phyloP scores from a whole-genome alignment of 1,284 basidiomycete genomes.

The Boletus semigastroideus region DNA sequence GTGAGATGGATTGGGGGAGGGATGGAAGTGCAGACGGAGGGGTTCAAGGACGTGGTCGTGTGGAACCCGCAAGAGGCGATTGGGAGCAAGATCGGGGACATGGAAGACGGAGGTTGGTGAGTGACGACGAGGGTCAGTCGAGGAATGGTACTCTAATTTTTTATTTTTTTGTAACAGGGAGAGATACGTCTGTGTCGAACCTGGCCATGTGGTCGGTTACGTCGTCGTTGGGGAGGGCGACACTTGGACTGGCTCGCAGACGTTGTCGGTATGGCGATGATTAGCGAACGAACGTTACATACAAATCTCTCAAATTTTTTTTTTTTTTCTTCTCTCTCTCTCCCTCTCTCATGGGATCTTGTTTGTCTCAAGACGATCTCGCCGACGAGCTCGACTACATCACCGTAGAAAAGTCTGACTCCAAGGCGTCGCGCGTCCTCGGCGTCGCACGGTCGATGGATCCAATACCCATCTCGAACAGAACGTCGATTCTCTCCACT shows the following conservation, averaged over 20 bases:
- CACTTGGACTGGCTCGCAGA: constrained; percentile 76
- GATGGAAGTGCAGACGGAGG: constrained; percentile 55
- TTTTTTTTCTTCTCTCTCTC: neutral
- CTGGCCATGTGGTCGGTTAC: constrained; percentile 76
- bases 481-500: constrained; percentile 73
- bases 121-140: too few species aligned
- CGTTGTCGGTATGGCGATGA: constrained; percentile 44
- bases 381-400: constrained; percentile 74
- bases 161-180: too few species aligned
- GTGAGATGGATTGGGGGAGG: constrained; percentile 60
- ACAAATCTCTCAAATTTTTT: neutral
- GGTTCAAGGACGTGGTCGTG: constrained; percentile 76
- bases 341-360: constrained; percentile 16
- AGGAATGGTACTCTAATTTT: too few species aligned
- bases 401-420: constrained; percentile 39
- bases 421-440: constrained; percentile 71
- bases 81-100: constrained; percentile 76
- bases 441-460: constrained; percentile 78
- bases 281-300: too few species aligned
- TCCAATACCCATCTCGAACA: constrained; percentile 70
- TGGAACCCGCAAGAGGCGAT: constrained; percentile 81
- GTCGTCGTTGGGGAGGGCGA: constrained; percentile 57
- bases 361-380: constrained; percentile 30
- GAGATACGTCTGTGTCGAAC: constrained; percentile 82
- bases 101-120: constrained; percentile 86